Evolutionary conservation across 495 filamentous ascomycete species (phyloP).

Genomic region (Tirmania nivea): DNA sequence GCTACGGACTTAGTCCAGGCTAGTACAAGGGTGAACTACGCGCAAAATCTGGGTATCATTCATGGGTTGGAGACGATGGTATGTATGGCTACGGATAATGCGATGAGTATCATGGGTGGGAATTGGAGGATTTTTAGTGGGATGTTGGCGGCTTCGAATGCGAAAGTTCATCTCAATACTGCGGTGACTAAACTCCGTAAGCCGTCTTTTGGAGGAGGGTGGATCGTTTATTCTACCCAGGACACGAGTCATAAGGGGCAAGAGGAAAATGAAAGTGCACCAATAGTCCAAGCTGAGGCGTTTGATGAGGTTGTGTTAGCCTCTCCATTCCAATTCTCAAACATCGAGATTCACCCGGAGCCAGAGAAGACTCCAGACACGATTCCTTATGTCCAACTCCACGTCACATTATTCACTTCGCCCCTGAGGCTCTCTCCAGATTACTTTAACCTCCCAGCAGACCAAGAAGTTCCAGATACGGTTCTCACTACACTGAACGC

Average conservation of each 20-base stretch:
- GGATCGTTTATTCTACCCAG: slow-evolving; percentile 13
- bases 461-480: slow-evolving; percentile 36
- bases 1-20: slow-evolving; percentile 75
- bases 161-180: slow-evolving; percentile 43
- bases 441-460: slow-evolving; percentile 43
- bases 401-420: slow-evolving; percentile 78
- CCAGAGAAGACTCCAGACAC: slow-evolving; percentile 37
- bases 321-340: slow-evolving; percentile 51
- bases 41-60: slow-evolving; percentile 60
- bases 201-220: slow-evolving; percentile 10
- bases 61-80: slow-evolving; percentile 89
- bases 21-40: slow-evolving; percentile 87
- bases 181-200: slow-evolving; percentile 39
- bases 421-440: slow-evolving; percentile 41
- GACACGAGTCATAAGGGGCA: slow-evolving; percentile 20
- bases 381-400: slow-evolving; percentile 61
- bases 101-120: slow-evolving; percentile 56
- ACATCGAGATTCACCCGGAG: slow-evolving; percentile 33
- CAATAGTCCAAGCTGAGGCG: slow-evolving; percentile 20
- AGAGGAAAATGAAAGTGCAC: slow-evolving; percentile 7
- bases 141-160: slow-evolving; percentile 46
- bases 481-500: slow-evolving; percentile 67
- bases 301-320: slow-evolving; percentile 72
- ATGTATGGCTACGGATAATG: slow-evolving; percentile 73
- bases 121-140: slow-evolving; percentile 88